Base-by-base conservation (phyloP, 2,329 filamentous ascomycete species). In the Penicillium sp. region DNA sequence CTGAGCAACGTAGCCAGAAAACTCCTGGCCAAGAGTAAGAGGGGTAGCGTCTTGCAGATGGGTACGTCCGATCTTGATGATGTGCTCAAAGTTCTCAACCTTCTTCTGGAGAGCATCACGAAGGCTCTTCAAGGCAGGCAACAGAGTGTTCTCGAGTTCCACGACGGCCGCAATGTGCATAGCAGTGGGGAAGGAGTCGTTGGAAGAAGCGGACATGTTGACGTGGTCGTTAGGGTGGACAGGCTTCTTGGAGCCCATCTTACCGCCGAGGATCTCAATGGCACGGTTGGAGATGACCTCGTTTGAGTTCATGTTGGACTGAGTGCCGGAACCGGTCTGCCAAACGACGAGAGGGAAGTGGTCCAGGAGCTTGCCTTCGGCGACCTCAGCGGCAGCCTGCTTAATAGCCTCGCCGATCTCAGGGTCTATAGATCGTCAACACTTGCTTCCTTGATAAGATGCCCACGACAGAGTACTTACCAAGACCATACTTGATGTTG, bases 261-360 rank as follows among this genome's bases (percentile, higher is more conserved):
- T 86, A 73, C 95, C 95, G 71, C 95, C 95, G 58, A 98, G 86
- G 67, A 98, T 96, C 85, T 98, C 94, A 80, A 98, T 98, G 68
- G 95, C 95, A 69, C 95, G 92, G 87, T 98, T 99, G 68, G 94
- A 97, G 81, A 99, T 98, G 81, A 99, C 95, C 81, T 99, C 95
- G 84, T 99, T 99, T 78, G 94, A 93, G 84, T 99, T 99, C 95
- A 98, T 98, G 88, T 97, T 98, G 79, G 93, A 97, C 85, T 98
- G 95, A 31, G 95, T 98, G 76, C 95, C 95, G 55, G 95, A 98
- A 67, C 95, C 95, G 58, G 95, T 99, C 85, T 99, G 95, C 95
- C 95, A 99, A 76, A 99, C 94, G 61, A 98, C 94, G 64, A 98
- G 91, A 68, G 95, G 95, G 83, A 99, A 98, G 85, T 98, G 94